Evolutionary conservation across 1,284 basidiomycete genomes (phyloP).

Genomic region (Fomitopsis schrenkii): DNA sequence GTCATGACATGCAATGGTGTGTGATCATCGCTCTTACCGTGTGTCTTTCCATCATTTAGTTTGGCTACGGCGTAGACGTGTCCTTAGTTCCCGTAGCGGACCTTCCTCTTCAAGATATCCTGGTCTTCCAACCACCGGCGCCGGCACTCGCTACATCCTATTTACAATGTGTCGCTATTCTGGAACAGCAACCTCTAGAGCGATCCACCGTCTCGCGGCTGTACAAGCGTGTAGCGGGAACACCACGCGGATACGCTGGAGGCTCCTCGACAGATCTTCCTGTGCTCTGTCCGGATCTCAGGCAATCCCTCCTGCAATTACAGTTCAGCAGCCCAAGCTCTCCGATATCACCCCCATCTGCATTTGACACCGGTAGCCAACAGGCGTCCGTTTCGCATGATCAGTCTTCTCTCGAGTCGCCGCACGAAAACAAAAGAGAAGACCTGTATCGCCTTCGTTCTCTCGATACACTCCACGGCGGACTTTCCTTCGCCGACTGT

Average conservation of each 20-base stretch:
- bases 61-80: slow-evolving; percentile 46
- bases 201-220: slow-evolving; percentile 2
- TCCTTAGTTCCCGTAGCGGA: slow-evolving; percentile 65
- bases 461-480: not conserved
- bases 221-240: not conserved
- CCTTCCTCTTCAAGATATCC: slow-evolving; percentile 74
- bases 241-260: not conserved
- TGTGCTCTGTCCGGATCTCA: slow-evolving; percentile 4
- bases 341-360: not conserved
- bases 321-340: not conserved
- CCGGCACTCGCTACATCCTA: slow-evolving; percentile 63
- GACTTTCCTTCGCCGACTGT: slow-evolving; percentile 7
- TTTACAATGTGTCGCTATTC: slow-evolving; percentile 39
- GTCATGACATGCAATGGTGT: slow-evolving; percentile 91
- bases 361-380: not conserved
- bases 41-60: slow-evolving; percentile 13
- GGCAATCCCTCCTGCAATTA: slow-evolving; percentile 2
- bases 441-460: not conserved
- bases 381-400: not conserved
- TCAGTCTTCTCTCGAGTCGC: not conserved
- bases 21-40: slow-evolving; percentile 22
- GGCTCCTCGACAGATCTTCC: not conserved
- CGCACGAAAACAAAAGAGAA: not conserved
- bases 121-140: slow-evolving; percentile 65
- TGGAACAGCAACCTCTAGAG: slow-evolving; percentile 3